Evolutionary conservation across 257 asterid genomes (phyloP).

Genomic region (Marsdenia floribunda): DNA sequence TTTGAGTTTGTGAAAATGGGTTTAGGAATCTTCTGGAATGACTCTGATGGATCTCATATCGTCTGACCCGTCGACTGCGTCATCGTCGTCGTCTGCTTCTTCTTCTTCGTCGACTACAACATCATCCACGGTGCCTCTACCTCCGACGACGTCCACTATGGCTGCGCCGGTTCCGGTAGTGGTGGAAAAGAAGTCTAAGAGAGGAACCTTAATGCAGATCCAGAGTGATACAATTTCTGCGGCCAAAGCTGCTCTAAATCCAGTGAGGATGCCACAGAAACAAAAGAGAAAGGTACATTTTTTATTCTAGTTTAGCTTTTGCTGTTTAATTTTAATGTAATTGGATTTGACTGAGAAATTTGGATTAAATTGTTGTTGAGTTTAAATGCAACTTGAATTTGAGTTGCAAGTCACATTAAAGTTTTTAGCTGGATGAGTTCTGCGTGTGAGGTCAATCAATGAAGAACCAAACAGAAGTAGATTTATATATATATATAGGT

Average conservation of each 20-base stretch:
- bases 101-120: slow-evolving; percentile 17
- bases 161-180: slow-evolving; percentile 50
- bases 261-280: slow-evolving; percentile 63
- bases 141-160: slow-evolving; percentile 34
- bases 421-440: not conserved
- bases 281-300: slow-evolving; percentile 66
- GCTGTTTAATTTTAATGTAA: not conserved
- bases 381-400: not conserved
- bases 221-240: slow-evolving; percentile 93
- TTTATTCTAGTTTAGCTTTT: not conserved
- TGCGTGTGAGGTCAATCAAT: not conserved
- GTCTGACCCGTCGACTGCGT: slow-evolving; percentile 61
- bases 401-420: not conserved
- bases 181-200: slow-evolving; percentile 83
- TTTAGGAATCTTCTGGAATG: slow-evolving; percentile 81
- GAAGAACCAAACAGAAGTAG: not conserved
- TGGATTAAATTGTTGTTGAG: not conserved
- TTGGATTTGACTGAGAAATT: not conserved
- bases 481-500: not conserved
- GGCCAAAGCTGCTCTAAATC: slow-evolving; percentile 73
- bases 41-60: slow-evolving; percentile 99
- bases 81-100: slow-evolving; percentile 13
- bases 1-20: slow-evolving; percentile 12
- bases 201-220: slow-evolving; percentile 91
- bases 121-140: slow-evolving; percentile 38